Evolutionary conservation across 1,284 basidiomycete species (phyloP), one percentile per base, ranked within the genome.

Genomic region (Puccinia brachypodii): DNA sequence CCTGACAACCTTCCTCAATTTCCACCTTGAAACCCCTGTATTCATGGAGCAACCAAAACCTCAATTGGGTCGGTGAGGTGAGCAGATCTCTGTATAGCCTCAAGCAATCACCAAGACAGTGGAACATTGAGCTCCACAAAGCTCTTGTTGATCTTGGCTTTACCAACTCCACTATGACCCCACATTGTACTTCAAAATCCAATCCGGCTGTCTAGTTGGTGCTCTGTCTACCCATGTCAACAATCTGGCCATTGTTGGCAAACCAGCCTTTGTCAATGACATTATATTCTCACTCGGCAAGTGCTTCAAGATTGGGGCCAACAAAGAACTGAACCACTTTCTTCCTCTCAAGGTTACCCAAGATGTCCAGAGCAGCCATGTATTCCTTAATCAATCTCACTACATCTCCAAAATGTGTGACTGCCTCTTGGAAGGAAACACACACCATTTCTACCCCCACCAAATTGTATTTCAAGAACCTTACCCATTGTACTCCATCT

Each of bases 21-120:
- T 42, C 4, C 47, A 36, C 11, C 71, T 73, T 19, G 44, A 53
- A 19, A n/a, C 4, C 2, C 25, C 71, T 1, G 33, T 74, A 4
- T 74, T 16, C 33, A 74, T 74, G 72, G 72, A 53, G 25, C 72
- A 74, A 19, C 72, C 72, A 72, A 7, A 40, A 72, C 11, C 38
- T 16, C 2, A 33, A 28, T 14, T 19, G 47, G 7, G 31, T 33
- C 3, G 36, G 40, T 28, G 16, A 36, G 68, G n/a, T 71, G 2
- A 16, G n/a, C 9, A 11, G 60, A 25, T 64, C 60, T 25, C 36
- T 40, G 7, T 36, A 71, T 14, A 75, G 81, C 13, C 58, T 82
- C 2, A 62, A 69, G 40, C 81, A 82, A 60, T 56, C 56, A 11
- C 75, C 75, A 0, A n/a, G 7, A 9, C 66, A 64, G n/a, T 82